Conservation (phyloP, 139 green algal species). For the Desmodesmus armatus region DNA sequence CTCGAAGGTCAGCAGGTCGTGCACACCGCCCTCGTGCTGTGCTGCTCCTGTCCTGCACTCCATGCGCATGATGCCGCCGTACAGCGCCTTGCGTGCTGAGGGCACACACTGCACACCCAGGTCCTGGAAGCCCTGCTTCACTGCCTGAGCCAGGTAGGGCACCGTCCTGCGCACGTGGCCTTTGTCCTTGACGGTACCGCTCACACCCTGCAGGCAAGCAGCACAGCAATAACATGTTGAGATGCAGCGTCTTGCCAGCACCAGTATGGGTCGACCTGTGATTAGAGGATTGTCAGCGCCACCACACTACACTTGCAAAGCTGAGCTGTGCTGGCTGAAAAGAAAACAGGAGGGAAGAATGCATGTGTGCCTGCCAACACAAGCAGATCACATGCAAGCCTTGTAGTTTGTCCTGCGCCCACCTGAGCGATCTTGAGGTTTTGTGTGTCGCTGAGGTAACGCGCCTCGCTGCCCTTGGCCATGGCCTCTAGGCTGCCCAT, state of each 20-base stretch:
- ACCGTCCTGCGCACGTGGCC: constrained; percentile 80
- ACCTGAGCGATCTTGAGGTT: constrained; percentile 96
- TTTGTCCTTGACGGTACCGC: constrained; percentile 96
- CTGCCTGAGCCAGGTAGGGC: constrained; percentile 86
- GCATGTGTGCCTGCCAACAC: constrained; percentile 2
- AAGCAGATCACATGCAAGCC: too few species aligned
- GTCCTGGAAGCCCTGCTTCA: constrained; percentile 94
- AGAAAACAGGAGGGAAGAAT: constrained; percentile 11
- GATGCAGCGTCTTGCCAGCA: constrained; percentile 44
- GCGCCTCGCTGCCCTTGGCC: constrained; percentile 93
- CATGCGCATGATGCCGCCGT: constrained; percentile 77
- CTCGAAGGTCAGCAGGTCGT: constrained; percentile 95
- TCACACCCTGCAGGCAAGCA: constrained; percentile 98
- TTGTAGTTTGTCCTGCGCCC: too few species aligned
- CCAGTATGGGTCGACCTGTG: too few species aligned
- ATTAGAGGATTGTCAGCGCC: too few species aligned
- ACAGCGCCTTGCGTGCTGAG: constrained; percentile 65
- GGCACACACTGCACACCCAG: constrained; percentile 78
- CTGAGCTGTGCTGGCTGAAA: too few species aligned
- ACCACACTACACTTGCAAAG: too few species aligned
- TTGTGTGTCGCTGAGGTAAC: constrained; percentile 94
- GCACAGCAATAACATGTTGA: too few species aligned
- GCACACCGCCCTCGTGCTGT: constrained; percentile 90
- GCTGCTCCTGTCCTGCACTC: constrained; percentile 88
- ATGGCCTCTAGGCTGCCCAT: constrained; percentile 98